These are phyloP conservation scores for Fusarium tanahbumbuense DNA, from an alignment of 2,329 filamentous ascomycete genomes.

Conservation along the genomic window DNA sequence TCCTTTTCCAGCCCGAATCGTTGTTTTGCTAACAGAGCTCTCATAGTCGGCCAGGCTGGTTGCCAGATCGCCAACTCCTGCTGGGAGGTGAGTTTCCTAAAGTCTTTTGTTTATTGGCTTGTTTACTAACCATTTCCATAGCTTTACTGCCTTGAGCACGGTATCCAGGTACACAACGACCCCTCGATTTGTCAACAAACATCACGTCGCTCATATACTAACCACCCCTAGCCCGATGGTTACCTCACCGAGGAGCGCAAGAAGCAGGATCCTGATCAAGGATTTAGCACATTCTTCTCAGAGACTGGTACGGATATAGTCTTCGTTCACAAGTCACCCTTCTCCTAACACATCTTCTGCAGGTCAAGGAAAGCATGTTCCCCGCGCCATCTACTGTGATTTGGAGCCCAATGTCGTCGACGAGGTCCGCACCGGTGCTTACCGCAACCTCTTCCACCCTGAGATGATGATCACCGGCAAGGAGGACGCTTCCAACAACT, in stretches of 20 bases:
- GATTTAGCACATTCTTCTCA: slow-evolving; percentile 99
- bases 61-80: slow-evolving; percentile 99
- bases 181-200: slow-evolving; percentile 41
- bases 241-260: slow-evolving; percentile 99
- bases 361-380: slow-evolving; percentile 99
- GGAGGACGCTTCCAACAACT: slow-evolving; percentile 99
- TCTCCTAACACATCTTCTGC: slow-evolving; percentile 35
- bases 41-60: slow-evolving; percentile 97
- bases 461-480: slow-evolving; percentile 99
- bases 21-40: slow-evolving; percentile 63
- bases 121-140: slow-evolving; percentile 56
- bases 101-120: slow-evolving; percentile 42
- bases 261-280: slow-evolving; percentile 89
- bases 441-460: slow-evolving; percentile 97
- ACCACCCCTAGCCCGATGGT: slow-evolving; percentile 82
- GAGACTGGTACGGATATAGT: slow-evolving; percentile 81
- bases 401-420: slow-evolving; percentile 99
- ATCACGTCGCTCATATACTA: slow-evolving; percentile 24
- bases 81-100: slow-evolving; percentile 88
- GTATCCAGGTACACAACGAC: slow-evolving; percentile 83
- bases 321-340: neutral
- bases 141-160: slow-evolving; percentile 99
- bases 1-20: slow-evolving; percentile 10
- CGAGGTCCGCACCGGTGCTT: slow-evolving; percentile 96
- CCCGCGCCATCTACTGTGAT: slow-evolving; percentile 99